Evolutionary conservation across 2,329 filamentous ascomycete species (phyloP).

Genomic region (Grosmannia serpens): DNA sequence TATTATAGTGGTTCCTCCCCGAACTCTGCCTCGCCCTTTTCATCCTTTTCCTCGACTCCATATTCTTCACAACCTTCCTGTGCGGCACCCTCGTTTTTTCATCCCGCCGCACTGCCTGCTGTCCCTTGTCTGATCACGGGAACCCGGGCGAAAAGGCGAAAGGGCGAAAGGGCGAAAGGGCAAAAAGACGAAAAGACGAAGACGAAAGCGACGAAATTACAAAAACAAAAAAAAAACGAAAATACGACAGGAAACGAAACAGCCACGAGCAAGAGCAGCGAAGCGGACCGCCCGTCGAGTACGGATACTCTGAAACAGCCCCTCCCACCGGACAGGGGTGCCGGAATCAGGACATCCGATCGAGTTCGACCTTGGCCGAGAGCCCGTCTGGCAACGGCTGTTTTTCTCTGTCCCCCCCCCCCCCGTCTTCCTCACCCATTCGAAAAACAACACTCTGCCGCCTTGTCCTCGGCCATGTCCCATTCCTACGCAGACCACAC

Average conservation of each 20-base stretch:
- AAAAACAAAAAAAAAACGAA: neutral
- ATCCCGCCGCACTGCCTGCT: too few relatives aligned
- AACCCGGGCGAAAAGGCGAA: neutral
- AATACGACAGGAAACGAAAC: neutral
- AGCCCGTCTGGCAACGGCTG: too few relatives aligned
- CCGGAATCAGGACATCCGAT: too few relatives aligned
- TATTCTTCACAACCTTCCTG: too few relatives aligned
- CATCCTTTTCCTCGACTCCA: neutral
- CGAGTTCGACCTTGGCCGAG: too few relatives aligned
- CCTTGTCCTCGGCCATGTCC: neutral
- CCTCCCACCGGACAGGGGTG: neutral
- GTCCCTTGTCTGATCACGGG: neutral
- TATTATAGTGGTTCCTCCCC: neutral
- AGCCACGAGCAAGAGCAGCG: too few relatives aligned
- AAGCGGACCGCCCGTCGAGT: too few relatives aligned
- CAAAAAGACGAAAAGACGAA: neutral
- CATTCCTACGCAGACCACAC: neutral
- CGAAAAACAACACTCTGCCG: too few relatives aligned
- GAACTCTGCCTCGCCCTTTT: neutral
- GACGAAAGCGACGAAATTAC: neutral
- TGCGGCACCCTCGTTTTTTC: too few relatives aligned
- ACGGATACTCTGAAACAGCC: neutral
- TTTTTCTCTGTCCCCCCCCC: too few relatives aligned
- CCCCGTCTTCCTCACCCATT: neutral
- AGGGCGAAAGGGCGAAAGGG: neutral